Percentiles rank a stretch among this genome's conserved stretches.
These are phyloP conservation scores for Fusarium phyllophilum DNA, from an alignment of 2,329 filamentous ascomycete species.

Conservation along the genomic window DNA sequence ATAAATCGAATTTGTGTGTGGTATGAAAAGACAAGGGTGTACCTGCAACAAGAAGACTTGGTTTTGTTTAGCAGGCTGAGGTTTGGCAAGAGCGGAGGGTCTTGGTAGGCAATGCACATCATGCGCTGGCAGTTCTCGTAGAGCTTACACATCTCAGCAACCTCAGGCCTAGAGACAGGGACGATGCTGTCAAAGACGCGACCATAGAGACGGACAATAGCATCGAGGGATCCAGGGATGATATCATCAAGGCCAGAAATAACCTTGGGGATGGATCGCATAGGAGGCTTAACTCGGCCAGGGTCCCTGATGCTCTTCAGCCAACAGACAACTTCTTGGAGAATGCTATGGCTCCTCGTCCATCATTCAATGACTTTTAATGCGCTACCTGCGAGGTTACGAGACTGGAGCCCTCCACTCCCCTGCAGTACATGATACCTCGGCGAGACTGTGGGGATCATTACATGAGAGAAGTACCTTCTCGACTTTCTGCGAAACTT, in stretches of 20 bases:
- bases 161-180: conserved; percentile 60
- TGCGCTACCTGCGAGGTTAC: not conserved
- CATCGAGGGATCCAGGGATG: conserved; percentile 54
- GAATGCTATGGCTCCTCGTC: no score
- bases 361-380: no score
- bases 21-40: not conserved
- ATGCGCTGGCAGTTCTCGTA: conserved; percentile 68
- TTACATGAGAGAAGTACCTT: not conserved
- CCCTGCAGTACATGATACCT: no score
- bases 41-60: not conserved
- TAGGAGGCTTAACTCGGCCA: conserved; percentile 54
- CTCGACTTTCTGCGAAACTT: not conserved
- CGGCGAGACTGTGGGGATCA: not conserved
- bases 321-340: no score
- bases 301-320: no score
- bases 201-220: conserved; percentile 56
- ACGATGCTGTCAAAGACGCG: conserved; percentile 58
- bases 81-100: not conserved
- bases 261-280: conserved; percentile 60
- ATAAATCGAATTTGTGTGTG: not conserved
- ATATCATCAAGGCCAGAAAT: conserved; percentile 61
- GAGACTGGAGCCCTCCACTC: not conserved
- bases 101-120: conserved; percentile 60
- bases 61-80: not conserved
- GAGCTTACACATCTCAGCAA: conserved; percentile 66